Evolutionary conservation across 768 basidiomycete species (phyloP).

Genomic region (Suillus ampliporus): DNA sequence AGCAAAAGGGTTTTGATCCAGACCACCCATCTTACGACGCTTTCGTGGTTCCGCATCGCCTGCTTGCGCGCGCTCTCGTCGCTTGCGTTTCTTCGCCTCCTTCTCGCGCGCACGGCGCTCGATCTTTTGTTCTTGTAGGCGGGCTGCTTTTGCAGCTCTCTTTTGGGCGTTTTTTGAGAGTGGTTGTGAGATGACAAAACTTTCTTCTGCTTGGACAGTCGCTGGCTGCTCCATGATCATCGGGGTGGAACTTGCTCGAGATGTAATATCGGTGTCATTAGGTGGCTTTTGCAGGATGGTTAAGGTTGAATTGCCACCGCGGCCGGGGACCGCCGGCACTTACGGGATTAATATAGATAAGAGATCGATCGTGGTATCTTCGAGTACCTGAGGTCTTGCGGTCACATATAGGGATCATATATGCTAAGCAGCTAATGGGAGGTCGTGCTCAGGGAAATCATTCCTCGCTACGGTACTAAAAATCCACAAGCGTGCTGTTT

Average conservation of each 20-base stretch:
- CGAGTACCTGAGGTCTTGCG: not conserved
- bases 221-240: constrained; percentile 33
- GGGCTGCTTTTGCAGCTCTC: constrained; percentile 72
- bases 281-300: too few relatives aligned
- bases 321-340: constrained; percentile 12
- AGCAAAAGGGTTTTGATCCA: constrained; percentile 46
- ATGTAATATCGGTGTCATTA: not conserved
- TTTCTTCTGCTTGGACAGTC: constrained; percentile 21
- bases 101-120: constrained; percentile 81
- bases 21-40: constrained; percentile 28
- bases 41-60: constrained; percentile 52
- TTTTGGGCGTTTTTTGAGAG: constrained; percentile 84
- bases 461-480: not conserved
- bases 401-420: constrained; percentile 1
- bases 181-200: constrained; percentile 20
- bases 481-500: not conserved
- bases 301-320: constrained; percentile 13
- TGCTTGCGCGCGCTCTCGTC: constrained; percentile 62
- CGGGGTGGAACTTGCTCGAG: not conserved
- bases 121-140: constrained; percentile 67
- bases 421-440: constrained; percentile 1
- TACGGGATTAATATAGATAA: not conserved
- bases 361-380: constrained; percentile 4
- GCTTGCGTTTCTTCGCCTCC: constrained; percentile 77
- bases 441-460: not conserved